Evolutionary conservation across 1,284 basidiomycete species (phyloP), one percentile per base, ranked within the genome.

Genomic region (Heterobasidion occidentale): DNA sequence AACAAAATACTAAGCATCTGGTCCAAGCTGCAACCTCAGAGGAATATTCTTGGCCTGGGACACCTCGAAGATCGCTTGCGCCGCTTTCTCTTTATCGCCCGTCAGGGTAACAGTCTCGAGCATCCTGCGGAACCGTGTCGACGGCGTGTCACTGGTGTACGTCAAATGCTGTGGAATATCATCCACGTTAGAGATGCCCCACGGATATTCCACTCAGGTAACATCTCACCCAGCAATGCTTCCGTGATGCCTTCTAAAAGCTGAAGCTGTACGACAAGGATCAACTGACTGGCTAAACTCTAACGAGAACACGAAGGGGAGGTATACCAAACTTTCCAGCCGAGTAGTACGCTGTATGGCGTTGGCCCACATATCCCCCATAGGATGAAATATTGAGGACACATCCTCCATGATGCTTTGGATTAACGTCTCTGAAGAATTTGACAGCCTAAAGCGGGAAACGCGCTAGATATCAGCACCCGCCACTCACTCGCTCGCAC

Each of bases 171-270:
- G 53, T 3, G 64, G 60, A 9, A 62, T 49, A 34, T 62, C 49
- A 5, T 53, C 56, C 35, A 50, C 46, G n/a, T 60, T 60, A 42
- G 55, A 58, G 68, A 38, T 58, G 70, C 61, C 63, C 66, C 60
- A 62, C 68, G 54, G 65, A 71, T 68, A 62, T 71, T 63, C 69
- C 69, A 62, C 55, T 58, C 54, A 51, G 66, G 62, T 60, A 62
- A 36, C 61, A 73, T 58, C 46, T 67, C 65, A 38, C 62, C 58
- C 7, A 60, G 59, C 9, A 67, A 60, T 0, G 69, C 56, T 50
- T 66, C 62, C 20, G 66, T 72, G 57, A 70, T 65, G 1, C 65
- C 71, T 59, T 75, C 69, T 20, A 72, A 72, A 61, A 7, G 72
- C 71, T 74, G 51, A 61, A 7, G 72, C 71, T 74, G 51, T 15